phyloP scores from a whole-genome alignment of 768 basidiomycete genomes.

The Cyclocybe aegerita region DNA sequence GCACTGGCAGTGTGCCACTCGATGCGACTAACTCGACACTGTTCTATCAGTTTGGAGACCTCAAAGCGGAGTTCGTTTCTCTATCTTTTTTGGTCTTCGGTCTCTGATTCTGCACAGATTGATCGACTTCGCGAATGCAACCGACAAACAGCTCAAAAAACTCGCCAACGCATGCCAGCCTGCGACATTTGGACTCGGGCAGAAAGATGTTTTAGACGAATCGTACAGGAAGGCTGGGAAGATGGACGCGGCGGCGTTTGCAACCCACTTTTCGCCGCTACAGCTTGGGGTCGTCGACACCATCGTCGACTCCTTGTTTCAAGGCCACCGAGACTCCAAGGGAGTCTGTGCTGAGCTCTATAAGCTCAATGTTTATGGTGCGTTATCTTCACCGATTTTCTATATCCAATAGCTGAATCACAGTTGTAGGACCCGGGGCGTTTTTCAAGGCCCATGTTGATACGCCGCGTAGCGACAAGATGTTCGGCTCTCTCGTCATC shows the following conservation, averaged over 20 bases:
- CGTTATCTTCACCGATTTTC: background rate
- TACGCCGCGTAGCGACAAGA: conserved; percentile 38
- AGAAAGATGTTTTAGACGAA: conserved; percentile 29
- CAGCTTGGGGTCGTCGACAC: conserved; percentile 24
- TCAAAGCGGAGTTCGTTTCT: too few relatives aligned
- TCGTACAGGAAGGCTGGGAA: conserved; percentile 30
- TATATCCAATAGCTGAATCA: background rate
- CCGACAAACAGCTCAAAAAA: conserved; percentile 10
- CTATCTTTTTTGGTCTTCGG: too few relatives aligned
- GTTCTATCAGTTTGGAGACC: too few relatives aligned
- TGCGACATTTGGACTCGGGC: conserved; percentile 26
- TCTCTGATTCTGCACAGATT: too few relatives aligned
- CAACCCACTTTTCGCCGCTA: conserved; percentile 24
- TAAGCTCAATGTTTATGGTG: conserved; percentile 47
- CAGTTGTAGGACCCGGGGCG: conserved; percentile 26
- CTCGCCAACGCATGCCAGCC: conserved; percentile 22
- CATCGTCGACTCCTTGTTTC: conserved; percentile 19
- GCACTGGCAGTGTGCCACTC: too few relatives aligned
- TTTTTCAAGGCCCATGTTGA: conserved; percentile 50
- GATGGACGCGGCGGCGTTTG: conserved; percentile 26
- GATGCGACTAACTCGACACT: too few relatives aligned
- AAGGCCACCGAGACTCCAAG: conserved; percentile 14
- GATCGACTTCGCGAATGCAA: background rate
- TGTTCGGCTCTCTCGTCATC: conserved; percentile 50
- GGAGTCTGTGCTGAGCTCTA: conserved; percentile 33